Base-by-base conservation (phyloP, 192 early-diverging fungal species). In the Coemansia sp. region DNA sequence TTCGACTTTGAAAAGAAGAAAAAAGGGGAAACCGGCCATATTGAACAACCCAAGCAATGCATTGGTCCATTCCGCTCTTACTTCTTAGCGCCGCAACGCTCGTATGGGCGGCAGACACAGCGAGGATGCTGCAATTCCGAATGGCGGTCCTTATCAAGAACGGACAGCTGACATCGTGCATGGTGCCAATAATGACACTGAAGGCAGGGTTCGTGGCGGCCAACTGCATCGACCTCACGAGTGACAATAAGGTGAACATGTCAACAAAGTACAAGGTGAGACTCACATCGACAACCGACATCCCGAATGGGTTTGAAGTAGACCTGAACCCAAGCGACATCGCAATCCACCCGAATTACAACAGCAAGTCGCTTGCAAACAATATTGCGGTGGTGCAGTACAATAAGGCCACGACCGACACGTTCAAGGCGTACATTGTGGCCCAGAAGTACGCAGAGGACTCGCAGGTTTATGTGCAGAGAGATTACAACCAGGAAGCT, bases 101-200 rank as follows among this genome's bases (percentile, higher is more conserved):
- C n/a, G 57, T 40, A 18, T 41, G 39, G 39, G 57, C 38, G n/a
- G 8, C 6, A 6, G 57, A 39, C 57, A 11, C 57, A 18, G 1
- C 0, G n/a, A 6, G 40, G 21, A 59, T 59, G 57, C n/a, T 59
- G 39, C 3, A 41, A 7, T 59, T 59, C 13, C 32, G 39, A 4
- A 41, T 38, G 38, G 57, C 57, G 9, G 38, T 59, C 11, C 57
- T 59, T 9, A 40, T 10, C 13, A 76, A 76, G 44, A 73, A 82
- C 41, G 71, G 68, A n/a, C 13, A 66, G 38, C 73, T 72, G 16
- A 81, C 79, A 19, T 67, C 79, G 18, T 81, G 79, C 64, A 73
- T 75, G 58, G 21, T 81, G 43, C 73, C 70, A 15, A 63, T 81
- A n/a, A 72, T 81, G 39, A 67, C 72, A 47, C 68, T 67, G 26